Conservation (phyloP, 202 grass and related monocot genomes). For the Schoenoplectus tabernaemontani region DNA sequence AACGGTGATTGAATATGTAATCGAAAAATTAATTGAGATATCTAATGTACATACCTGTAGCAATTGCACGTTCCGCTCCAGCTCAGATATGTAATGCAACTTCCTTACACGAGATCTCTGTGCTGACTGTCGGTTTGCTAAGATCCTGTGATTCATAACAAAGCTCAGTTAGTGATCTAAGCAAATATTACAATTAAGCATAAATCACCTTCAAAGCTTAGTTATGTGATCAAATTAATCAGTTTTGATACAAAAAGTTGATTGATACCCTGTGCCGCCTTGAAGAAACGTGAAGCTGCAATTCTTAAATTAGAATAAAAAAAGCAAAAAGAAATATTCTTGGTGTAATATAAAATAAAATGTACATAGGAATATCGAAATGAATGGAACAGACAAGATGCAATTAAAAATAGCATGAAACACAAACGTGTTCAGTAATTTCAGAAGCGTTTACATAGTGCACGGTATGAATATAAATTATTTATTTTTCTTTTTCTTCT, state of each 20-base stretch:
- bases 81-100: constrained; percentile 15
- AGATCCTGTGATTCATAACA: neutral
- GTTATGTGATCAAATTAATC: no score
- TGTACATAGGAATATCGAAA: neutral
- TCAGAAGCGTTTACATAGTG: no score
- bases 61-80: constrained; percentile 2
- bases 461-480: no score
- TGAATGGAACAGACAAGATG: neutral
- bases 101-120: constrained; percentile 15
- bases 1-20: neutral
- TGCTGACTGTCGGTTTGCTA: constrained; percentile 15
- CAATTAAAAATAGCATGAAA: neutral
- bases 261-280: no score
- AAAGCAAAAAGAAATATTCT: no score
- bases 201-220: no score
- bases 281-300: neutral
- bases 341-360: no score
- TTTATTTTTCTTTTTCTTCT: no score
- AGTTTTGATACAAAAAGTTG: no score
- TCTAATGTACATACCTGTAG: neutral
- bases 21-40: neutral
- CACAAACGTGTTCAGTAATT: no score
- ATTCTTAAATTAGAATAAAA: neutral
- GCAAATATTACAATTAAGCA: neutral
- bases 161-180: neutral